Conservation (phyloP, 441 rosid species). For the Raphanus hybrid region DNA sequence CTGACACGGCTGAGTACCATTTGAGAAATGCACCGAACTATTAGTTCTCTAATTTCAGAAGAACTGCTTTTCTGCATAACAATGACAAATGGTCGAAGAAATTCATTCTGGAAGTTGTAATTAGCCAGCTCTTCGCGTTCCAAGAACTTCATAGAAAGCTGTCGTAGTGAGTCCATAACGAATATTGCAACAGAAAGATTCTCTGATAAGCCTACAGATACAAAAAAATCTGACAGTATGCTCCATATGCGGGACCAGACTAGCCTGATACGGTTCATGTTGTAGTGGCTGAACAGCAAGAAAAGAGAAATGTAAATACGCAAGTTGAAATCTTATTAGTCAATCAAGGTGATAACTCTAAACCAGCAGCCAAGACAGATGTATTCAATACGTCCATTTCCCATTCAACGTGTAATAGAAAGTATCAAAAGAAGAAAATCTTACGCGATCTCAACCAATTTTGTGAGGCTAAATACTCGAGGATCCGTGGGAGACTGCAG, state of each 20-base stretch:
- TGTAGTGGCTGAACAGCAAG: slow-evolving; percentile 82
- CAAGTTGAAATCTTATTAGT: slow-evolving; percentile 31
- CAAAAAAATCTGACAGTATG: slow-evolving; percentile 98
- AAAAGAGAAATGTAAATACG: slow-evolving; percentile 18
- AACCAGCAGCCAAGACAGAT: slow-evolving; percentile 19
- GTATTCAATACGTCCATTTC: slow-evolving; percentile 20
- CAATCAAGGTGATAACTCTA: slow-evolving; percentile 1
- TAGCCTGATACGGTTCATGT: slow-evolving; percentile 98
- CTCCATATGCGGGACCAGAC: slow-evolving; percentile 99
- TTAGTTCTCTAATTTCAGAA: slow-evolving; percentile 88
- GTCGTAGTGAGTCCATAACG: slow-evolving; percentile 99
- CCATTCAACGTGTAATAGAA: slow-evolving; percentile 24
- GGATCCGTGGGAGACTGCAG: slow-evolving; percentile 98
- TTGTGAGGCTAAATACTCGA: slow-evolving; percentile 98
- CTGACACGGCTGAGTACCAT: slow-evolving; percentile 97
- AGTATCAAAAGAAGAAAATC: slow-evolving; percentile 12
- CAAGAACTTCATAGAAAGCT: slow-evolving; percentile 97
- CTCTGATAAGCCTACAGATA: slow-evolving; percentile 96
- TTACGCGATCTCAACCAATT: slow-evolving; percentile 99
- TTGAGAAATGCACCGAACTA: slow-evolving; percentile 97
- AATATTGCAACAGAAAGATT: slow-evolving; percentile 98
- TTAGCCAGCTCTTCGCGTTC: slow-evolving; percentile 99
- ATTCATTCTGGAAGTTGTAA: slow-evolving; percentile 98
- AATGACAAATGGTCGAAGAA: slow-evolving; percentile 93
- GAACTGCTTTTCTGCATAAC: slow-evolving; percentile 96